Evolutionary conservation across 768 basidiomycete species (phyloP).

Genomic region (Fistulinella prunicolor): DNA sequence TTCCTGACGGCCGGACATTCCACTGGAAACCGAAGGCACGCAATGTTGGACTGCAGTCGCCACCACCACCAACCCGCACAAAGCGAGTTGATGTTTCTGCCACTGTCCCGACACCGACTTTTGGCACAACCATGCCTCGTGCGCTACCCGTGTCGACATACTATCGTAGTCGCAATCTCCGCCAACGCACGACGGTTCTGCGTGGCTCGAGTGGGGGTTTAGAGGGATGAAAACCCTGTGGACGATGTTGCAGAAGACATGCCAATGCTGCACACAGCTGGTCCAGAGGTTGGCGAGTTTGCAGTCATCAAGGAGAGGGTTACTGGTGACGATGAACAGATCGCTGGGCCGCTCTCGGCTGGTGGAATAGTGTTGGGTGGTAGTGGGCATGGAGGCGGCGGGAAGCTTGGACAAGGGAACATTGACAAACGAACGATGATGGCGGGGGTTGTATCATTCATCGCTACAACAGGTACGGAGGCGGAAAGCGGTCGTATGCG

Average conservation of each 20-base stretch:
- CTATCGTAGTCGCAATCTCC: constrained; percentile 78
- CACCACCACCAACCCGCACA: constrained; percentile 30
- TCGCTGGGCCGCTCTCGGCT: constrained; percentile 41
- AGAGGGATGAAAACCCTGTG: constrained; percentile 39
- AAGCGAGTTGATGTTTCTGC: constrained; percentile 31
- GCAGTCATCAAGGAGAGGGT: constrained; percentile 35
- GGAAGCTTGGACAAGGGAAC: constrained; percentile 37
- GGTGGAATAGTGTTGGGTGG: constrained; percentile 59
- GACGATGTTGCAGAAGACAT: constrained; percentile 42
- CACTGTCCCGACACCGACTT: constrained; percentile 27
- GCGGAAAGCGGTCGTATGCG: constrained; percentile 28
- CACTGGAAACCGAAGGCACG: constrained; percentile 61
- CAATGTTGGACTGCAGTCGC: constrained; percentile 50
- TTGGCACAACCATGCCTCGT: constrained; percentile 45
- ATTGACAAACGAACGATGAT: constrained; percentile 50
- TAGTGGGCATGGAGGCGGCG: constrained; percentile 43
- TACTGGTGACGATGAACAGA: constrained; percentile 26
- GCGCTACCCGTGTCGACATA: constrained; percentile 79
- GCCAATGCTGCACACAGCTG: constrained; percentile 58
- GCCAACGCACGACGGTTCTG: constrained; percentile 58
- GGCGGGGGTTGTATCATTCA: constrained; percentile 40
- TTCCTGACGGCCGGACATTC: constrained; percentile 60
- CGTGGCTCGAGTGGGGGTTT: constrained; percentile 63
- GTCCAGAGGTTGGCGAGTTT: constrained; percentile 61
- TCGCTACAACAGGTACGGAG: constrained; percentile 38